phyloP scores from a whole-genome alignment of 2,329 filamentous ascomycete genomes.

The Talaromyces sp. region DNA sequence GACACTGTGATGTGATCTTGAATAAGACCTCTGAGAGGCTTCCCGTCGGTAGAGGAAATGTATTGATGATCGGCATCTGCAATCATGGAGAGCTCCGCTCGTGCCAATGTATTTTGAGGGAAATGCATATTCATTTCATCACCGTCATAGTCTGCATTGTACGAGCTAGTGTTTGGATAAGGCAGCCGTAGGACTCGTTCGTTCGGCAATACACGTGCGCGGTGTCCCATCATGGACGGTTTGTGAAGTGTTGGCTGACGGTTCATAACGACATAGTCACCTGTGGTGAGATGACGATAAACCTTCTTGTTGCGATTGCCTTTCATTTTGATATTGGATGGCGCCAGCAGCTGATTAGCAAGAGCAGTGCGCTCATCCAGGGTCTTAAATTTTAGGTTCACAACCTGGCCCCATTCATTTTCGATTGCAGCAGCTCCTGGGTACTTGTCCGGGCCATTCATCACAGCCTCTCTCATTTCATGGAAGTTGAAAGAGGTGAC shows the following conservation, averaged over 20 bases:
- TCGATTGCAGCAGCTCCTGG: slow-evolving; percentile 92
- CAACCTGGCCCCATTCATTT: slow-evolving; percentile 87
- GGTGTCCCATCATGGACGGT: slow-evolving; percentile 97
- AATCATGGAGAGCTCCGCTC: slow-evolving; percentile 85
- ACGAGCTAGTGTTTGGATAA: slow-evolving; percentile 98
- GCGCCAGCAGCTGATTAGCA: slow-evolving; percentile 87
- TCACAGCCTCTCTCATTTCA: slow-evolving; percentile 90
- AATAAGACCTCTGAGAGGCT: slow-evolving; percentile 89
- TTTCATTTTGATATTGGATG: slow-evolving; percentile 66
- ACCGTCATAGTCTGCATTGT: slow-evolving; percentile 98
- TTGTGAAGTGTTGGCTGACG: slow-evolving; percentile 97
- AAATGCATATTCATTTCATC: slow-evolving; percentile 99
- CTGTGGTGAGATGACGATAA: slow-evolving; percentile 89
- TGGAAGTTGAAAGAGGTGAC: slow-evolving; percentile 97
- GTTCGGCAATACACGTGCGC: slow-evolving; percentile 81
- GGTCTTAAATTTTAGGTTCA: slow-evolving; percentile 81
- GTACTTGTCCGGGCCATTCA: slow-evolving; percentile 91
- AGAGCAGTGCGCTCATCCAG: slow-evolving; percentile 81
- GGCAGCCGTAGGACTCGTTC: slow-evolving; percentile 99
- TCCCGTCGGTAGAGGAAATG: slow-evolving; percentile 85
- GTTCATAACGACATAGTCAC: slow-evolving; percentile 98
- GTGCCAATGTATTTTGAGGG: slow-evolving; percentile 90
- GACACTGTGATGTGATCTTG: slow-evolving; percentile 98
- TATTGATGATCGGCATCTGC: slow-evolving; percentile 98
- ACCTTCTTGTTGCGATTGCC: slow-evolving; percentile 91